Evolutionary conservation across 352 stramenopile species (phyloP).

Genomic region (Globisporangium cederbergense): DNA sequence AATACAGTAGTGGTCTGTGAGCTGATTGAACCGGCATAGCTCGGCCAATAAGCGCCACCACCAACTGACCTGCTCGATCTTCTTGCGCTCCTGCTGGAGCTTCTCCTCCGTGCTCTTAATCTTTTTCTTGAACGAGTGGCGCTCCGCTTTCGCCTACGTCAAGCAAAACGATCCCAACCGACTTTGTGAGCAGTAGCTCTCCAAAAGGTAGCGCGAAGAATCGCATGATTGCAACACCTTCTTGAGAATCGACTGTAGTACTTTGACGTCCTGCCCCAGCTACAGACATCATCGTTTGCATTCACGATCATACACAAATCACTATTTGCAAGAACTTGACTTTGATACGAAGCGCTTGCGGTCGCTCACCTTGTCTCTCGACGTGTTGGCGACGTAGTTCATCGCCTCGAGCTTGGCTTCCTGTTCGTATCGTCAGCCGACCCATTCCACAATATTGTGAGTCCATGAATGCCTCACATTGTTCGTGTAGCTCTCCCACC

Average conservation of each 20-base stretch:
- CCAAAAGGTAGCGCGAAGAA: too few relatives aligned
- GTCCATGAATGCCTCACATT: neutral
- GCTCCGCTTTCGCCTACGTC: slow-evolving; percentile 65
- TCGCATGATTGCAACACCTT: slow-evolving; percentile 29
- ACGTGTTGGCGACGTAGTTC: slow-evolving; percentile 68
- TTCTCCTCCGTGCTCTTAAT: slow-evolving; percentile 66
- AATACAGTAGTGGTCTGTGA: neutral
- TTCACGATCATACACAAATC: neutral
- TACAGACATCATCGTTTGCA: slow-evolving; percentile 11
- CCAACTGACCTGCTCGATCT: slow-evolving; percentile 61
- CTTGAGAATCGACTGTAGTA: slow-evolving; percentile 71
- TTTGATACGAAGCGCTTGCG: too few relatives aligned
- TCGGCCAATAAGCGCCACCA: too few relatives aligned
- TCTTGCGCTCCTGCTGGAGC: slow-evolving; percentile 45
- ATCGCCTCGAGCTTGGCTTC: slow-evolving; percentile 73
- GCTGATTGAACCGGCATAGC: neutral
- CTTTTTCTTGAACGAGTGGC: slow-evolving; percentile 78
- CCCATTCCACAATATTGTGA: neutral
- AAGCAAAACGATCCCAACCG: neutral
- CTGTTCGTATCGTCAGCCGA: slow-evolving; percentile 14
- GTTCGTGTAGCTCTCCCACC: neutral
- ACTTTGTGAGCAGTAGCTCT: neutral
- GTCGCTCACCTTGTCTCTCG: slow-evolving; percentile 57
- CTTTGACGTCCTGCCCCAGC: slow-evolving; percentile 70
- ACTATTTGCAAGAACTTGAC: neutral